Base-by-base conservation (phyloP, 192 early-diverging fungal genomes). In the Backusella australiensis region DNA sequence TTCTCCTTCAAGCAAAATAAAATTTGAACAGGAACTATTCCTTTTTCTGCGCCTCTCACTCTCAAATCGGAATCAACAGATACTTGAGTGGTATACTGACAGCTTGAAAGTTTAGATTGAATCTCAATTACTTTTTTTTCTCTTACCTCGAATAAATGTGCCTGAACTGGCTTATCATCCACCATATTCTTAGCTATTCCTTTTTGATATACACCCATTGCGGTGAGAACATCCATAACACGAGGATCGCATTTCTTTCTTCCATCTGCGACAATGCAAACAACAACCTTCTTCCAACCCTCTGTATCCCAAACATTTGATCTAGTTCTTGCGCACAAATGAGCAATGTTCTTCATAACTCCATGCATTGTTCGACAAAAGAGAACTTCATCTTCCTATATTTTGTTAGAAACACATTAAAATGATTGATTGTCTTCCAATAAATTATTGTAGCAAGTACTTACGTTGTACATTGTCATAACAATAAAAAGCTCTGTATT, bases 301-400 rank as follows among this genome's bases (percentile, higher is more conserved):
- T 95, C 92, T 41, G 75, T 67, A 11, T 93, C 93, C 95, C 95
- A 96, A n/a, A 84, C 89, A 34, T 83, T 79, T 71, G 93, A 94
- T 73, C 89, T 85, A 38, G 83, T 84, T 68, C 93, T 87, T 65
- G 90, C 88, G 83, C 93, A 94, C 73, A 97, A 81, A 84, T 97
- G 93, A n/a, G 90, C 88, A 86, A 99, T 93, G 84, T 99, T 99
- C 82, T 95, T 95, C 87, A 93, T 91, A n/a, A 97, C 90, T 0
- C 91, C 91, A 34, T 89, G 79, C 89, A 97, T 93, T 2, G 97
- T 94, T 84, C 94, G 92, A 81, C 87, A 91, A 81, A 98, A 98
- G 65, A 98, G 82, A 6, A 90, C 79, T 73, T 97, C 94, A 78
- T 97, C 96, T 85, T 98, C 97, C 79, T 88, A 86, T 82, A 88